Conservation (phyloP, 768 basidiomycete genomes). For the Agaricus blazei region DNA sequence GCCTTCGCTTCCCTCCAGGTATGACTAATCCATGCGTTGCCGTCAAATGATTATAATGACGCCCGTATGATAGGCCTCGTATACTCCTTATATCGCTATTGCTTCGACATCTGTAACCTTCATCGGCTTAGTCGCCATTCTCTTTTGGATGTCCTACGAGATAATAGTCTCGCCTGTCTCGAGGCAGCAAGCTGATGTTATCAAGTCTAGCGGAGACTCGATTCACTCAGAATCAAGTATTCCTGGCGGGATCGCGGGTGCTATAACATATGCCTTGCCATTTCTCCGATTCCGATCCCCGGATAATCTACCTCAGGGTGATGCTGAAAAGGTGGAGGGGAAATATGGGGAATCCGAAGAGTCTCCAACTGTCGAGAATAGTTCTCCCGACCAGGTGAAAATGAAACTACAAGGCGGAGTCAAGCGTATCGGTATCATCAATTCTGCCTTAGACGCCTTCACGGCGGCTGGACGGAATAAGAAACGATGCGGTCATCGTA, state of each 20-base stretch:
- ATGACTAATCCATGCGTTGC: not conserved
- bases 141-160: constrained; percentile 4
- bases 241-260: not conserved
- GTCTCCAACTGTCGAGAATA: not conserved
- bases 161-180: not conserved
- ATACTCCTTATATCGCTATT: constrained; percentile 2
- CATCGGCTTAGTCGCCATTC: constrained; percentile 2
- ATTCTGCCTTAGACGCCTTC: not conserved
- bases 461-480: not conserved
- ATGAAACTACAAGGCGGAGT: not conserved
- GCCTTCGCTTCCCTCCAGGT: constrained; percentile 2
- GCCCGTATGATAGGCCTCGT: not conserved
- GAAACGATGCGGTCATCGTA: not conserved
- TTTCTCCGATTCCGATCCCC: not conserved
- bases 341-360: not conserved
- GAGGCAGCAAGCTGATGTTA: constrained; percentile 1
- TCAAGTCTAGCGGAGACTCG: constrained; percentile 4
- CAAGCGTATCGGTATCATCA: not conserved
- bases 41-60: not conserved
- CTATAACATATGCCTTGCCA: not conserved
- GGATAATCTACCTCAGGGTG: not conserved
- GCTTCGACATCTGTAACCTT: constrained; percentile 6
- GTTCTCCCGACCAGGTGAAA: not conserved
- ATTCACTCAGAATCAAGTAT: constrained; percentile 4
- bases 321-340: not conserved